These are phyloP conservation scores for Tricholoma terreum DNA, from an alignment of 768 basidiomycete species.

Conservation along the genomic window DNA sequence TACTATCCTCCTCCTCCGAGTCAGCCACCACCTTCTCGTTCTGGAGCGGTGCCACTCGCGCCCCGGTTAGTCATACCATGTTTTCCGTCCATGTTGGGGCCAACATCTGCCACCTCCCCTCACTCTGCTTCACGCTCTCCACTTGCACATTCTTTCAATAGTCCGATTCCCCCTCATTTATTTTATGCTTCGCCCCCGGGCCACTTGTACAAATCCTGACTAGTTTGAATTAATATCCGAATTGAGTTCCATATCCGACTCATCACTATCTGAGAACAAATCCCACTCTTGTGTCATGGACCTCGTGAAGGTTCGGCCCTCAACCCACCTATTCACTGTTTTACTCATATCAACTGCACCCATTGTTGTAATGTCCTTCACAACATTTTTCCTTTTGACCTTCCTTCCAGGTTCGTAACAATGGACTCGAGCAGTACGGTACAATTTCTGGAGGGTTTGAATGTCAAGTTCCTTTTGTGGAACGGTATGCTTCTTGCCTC, in stretches of 20 bases:
- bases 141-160: not conserved
- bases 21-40: not conserved
- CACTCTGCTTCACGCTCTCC: not conserved
- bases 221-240: not conserved
- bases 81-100: slow-evolving; percentile 10
- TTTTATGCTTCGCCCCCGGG: not conserved
- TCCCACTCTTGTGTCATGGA: too few species aligned
- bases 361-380: slow-evolving; percentile 12
- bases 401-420: slow-evolving; percentile 14
- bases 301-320: slow-evolving; percentile 4
- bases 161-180: not conserved
- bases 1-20: not conserved
- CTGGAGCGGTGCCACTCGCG: slow-evolving; percentile 1
- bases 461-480: too few species aligned
- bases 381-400: slow-evolving; percentile 10
- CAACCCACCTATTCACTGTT: slow-evolving; percentile 17
- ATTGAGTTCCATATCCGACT: not conserved
- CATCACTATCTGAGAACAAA: not conserved
- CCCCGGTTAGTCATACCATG: slow-evolving; percentile 10
- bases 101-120: not conserved
- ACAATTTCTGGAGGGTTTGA: too few species aligned
- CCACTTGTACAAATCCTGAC: not conserved
- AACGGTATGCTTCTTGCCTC: too few species aligned
- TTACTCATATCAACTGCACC: slow-evolving; percentile 13
- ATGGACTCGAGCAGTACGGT: too few species aligned